These are phyloP conservation scores for Pseudocercospora vitis DNA, from an alignment of 2,329 filamentous ascomycete species.

Conservation along the genomic window DNA sequence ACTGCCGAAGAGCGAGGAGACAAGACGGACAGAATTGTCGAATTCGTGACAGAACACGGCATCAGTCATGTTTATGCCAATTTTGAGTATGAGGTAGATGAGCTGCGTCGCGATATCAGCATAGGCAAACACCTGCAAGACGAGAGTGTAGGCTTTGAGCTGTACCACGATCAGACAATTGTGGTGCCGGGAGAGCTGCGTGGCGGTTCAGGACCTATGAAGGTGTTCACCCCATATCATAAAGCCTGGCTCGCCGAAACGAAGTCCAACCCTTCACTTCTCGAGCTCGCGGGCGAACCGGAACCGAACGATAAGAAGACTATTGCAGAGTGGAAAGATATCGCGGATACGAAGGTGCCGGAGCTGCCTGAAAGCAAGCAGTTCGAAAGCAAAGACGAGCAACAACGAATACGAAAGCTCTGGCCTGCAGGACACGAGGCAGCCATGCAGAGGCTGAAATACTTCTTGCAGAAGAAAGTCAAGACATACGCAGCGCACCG, in stretches of 20 bases:
- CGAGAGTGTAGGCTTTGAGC: conserved; percentile 42
- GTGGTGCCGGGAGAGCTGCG: conserved; percentile 48
- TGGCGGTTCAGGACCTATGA: conserved; percentile 49
- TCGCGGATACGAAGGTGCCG: conserved; percentile 58
- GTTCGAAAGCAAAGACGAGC: conserved; percentile 42
- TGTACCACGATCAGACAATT: conserved; percentile 53
- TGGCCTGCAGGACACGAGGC: conserved; percentile 50
- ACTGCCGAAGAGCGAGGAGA: conserved; percentile 45
- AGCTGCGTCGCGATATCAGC: conserved; percentile 62
- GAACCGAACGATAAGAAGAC: conserved; percentile 47
- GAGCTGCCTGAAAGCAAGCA: conserved; percentile 43
- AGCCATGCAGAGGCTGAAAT: conserved; percentile 42
- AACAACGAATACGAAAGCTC: conserved; percentile 43
- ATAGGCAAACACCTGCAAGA: conserved; percentile 41
- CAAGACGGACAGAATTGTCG: conserved; percentile 44
- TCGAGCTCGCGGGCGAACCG: conserved; percentile 46
- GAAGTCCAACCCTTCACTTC: conserved; percentile 44
- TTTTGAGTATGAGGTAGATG: conserved; percentile 89
- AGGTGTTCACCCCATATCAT: conserved; percentile 55
- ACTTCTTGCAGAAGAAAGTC: conserved; percentile 44
- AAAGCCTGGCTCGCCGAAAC: conserved; percentile 48
- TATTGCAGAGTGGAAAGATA: conserved; percentile 49
- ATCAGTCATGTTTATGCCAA: conserved; percentile 52
- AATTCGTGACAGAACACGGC: conserved; percentile 47
- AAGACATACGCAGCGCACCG: conserved; percentile 45